A percentile compares a stretch with the other conserved stretches of the same genome.
These are phyloP conservation scores for Strigomonas oncopelti DNA, from an alignment of 208 protist genomes.

Conservation along the genomic window DNA sequence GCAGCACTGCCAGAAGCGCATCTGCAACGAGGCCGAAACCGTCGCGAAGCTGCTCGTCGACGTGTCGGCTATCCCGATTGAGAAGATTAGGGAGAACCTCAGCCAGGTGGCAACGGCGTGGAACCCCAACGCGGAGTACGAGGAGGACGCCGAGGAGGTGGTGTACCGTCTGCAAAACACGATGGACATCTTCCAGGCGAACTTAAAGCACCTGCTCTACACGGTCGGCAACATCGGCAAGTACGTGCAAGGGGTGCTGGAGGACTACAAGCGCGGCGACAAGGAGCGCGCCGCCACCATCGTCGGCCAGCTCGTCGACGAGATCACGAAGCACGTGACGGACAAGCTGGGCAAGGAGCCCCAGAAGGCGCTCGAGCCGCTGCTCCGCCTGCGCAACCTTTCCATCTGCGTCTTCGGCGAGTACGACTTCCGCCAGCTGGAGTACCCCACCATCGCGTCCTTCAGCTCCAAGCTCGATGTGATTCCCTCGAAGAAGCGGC, in stretches of 20 bases:
- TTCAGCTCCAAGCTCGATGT: conserved; percentile 95
- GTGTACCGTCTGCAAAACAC: conserved; percentile 55
- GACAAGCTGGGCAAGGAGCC: conserved; percentile 91
- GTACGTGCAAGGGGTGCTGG: conserved; percentile 81
- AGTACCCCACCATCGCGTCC: conserved; percentile 92
- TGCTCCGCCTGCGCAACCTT: conserved; percentile 94
- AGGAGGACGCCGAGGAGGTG: conserved; percentile 85
- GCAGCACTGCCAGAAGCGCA: conserved; percentile 78
- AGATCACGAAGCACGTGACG: conserved; percentile 94
- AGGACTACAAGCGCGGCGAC: conserved; percentile 68
- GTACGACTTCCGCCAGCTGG: conserved; percentile 83
- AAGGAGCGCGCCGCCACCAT: conserved; percentile 80
- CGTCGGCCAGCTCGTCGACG: conserved; percentile 94
- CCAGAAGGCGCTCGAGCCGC: conserved; percentile 92
- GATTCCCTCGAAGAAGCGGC: conserved; percentile 99
- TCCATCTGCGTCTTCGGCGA: conserved; percentile 97
- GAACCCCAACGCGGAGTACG: conserved; percentile 89
- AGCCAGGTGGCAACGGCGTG: conserved; percentile 81
- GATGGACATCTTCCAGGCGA: conserved; percentile 77
- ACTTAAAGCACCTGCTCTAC: conserved; percentile 77
- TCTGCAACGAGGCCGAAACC: conserved; percentile 77
- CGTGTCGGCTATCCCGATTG: conserved; percentile 86
- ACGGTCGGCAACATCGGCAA: conserved; percentile 88
- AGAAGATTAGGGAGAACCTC: conserved; percentile 85
- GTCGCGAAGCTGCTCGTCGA: conserved; percentile 80